Base-by-base conservation (phyloP, 768 basidiomycete genomes). In the Pleurotus sapidus region DNA sequence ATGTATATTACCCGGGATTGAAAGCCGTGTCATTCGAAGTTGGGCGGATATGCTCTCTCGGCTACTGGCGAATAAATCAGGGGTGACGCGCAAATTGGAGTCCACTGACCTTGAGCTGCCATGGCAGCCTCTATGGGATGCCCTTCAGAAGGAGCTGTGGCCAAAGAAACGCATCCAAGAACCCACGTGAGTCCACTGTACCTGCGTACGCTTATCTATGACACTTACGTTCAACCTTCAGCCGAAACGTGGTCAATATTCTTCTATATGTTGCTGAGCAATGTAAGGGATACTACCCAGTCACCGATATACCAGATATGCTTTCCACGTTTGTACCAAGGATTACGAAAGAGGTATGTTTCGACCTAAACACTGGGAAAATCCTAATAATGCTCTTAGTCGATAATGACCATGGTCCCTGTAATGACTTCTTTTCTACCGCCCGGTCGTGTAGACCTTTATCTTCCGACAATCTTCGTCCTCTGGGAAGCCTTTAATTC, bases 401-500 rank as follows among this genome's bases (percentile, higher is more conserved):
- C 84, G 1, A 71, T 84, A 18, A 70, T 91, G 49, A 83, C 80
- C n/a, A 84, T 91, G 75, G 71, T 89, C 39, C 88, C 89, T 2
- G 86, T 91, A 20, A 65, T 93, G 58, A 84, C 86, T 12, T 89
- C 88, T 0, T 93, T 93, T 72, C 72, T 93, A 34, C 92, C 91
- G 3, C 83, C 82, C 4, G 80, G 82, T 3, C 78, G 85, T 62
- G 77, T 78, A 6, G 81, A 88, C 54, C 73, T 84, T 6, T 93
- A 92, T 67, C 72, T 92, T 43, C 89, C 91, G 8, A 65, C 83
- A 0, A 65, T 93, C 12, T 90, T 93, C 73, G 84, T 78, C 57
- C 71, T 92, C 4, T 91, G 91, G 88, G 87, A 90, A 62, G 83
- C 85, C 3, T 88, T 91, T 64, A 90, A 90, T 64, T 89, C 89